These are phyloP conservation scores for Dacryopinax spathularia DNA, from an alignment of 768 basidiomycete genomes.

Conservation along the genomic window DNA sequence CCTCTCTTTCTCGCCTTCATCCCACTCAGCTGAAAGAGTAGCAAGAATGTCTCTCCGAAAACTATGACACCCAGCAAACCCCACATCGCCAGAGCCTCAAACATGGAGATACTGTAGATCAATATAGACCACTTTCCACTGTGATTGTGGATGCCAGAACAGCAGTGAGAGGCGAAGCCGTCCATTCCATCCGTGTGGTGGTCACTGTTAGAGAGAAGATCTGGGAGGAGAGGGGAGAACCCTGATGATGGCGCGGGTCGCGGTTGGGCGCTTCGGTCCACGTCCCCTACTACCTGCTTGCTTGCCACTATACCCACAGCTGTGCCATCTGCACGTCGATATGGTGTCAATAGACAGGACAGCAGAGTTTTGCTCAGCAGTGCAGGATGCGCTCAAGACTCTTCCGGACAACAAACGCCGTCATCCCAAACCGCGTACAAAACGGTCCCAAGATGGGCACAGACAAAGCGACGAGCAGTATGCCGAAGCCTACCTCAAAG, in stretches of 20 bases:
- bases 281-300: neutral
- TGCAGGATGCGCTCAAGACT: neutral
- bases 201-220: neutral
- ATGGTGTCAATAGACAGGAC: neutral
- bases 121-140: neutral
- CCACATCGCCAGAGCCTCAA: neutral
- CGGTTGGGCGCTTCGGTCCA: neutral
- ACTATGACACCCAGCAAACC: neutral
- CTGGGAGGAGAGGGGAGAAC: neutral
- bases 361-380: neutral
- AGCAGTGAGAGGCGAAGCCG: neutral
- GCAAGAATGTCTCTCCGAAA: slow-evolving; percentile 4
- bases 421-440: neutral
- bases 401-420: neutral
- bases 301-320: neutral
- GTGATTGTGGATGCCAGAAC: neutral
- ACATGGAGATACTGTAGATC: slow-evolving; percentile 1
- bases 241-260: neutral
- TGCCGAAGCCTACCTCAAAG: slow-evolving; percentile 49
- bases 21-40: too few relatives aligned
- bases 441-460: slow-evolving; percentile 18
- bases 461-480: slow-evolving; percentile 31
- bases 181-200: neutral
- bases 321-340: too few relatives aligned
- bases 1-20: too few relatives aligned